Base-by-base conservation (phyloP, 306 rosid species). In the Castanospermum australe region DNA sequence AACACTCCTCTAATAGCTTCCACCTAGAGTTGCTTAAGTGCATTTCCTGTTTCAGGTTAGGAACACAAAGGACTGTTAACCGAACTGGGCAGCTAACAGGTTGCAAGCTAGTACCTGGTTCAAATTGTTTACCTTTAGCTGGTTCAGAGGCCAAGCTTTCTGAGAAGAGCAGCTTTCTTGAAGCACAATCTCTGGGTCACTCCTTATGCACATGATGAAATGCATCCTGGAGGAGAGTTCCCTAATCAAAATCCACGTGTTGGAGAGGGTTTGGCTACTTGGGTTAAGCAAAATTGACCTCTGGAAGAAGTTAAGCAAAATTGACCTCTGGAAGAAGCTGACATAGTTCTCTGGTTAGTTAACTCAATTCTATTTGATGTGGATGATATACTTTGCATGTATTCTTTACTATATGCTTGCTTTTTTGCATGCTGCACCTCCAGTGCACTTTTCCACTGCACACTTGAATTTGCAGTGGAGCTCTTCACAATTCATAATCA, bases 171-270 rank as follows among this genome's bases (percentile, higher is more conserved):
- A 38, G 88, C 94, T 76, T 92, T 92, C 82, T 79, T 92, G 85
- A 92, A 92, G 85, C 94, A 90, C 84, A 92, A 90, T 62, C 97
- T 92, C 81, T 92, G 94, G 97, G 94, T 92, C 63, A 92, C 94
- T 42, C 62, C 94, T 12, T 90, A 82, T 64, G 89, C 92, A 63
- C 77, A 69, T 0, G 87, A 69, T 38, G 97, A 92, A 78, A 69
- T 88, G 88, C 62, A 90, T 67, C 97, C 97, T 8, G 92, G 97
- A n/a, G 97, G 94, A 72, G 94, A 92, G 85, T 92, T 92, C 72
- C 97, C 94, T 25, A 92, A 92, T 80, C 97, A 92, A 81, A 92
- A 92, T 65, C 94, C 94, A 1, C 92, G 97, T 25, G 87, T 57
- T 41, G 97, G 90, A 71, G 94, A 92, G 88, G 97, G 97, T 71